A percentile compares a stretch with the other conserved stretches of the same genome.
Evolutionary conservation across 2,329 filamentous ascomycete species (phyloP).

Genomic region (Trichoderma simmonsii): DNA sequence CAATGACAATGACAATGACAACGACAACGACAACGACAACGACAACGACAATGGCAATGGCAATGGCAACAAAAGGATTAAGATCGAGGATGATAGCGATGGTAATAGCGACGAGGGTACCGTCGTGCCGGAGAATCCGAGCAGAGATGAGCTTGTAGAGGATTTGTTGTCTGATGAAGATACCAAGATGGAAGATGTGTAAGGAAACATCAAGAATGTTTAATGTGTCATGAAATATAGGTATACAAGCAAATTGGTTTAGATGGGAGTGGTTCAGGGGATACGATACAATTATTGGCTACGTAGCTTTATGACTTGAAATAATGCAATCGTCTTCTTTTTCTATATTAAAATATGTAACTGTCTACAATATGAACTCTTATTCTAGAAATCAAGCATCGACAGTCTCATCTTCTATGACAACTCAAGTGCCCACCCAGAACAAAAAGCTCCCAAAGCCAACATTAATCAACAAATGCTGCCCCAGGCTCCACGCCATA

Average conservation of each 20-base stretch:
- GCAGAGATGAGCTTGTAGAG: slow-evolving; percentile 38
- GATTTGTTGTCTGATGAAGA: slow-evolving; percentile 42
- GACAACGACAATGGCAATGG: too few relatives aligned
- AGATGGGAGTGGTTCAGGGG: neutral
- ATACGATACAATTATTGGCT: neutral
- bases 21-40: neutral
- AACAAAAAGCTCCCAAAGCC: slow-evolving; percentile 58
- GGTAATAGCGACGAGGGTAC: neutral
- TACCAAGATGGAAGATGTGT: slow-evolving; percentile 31
- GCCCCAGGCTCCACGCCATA: slow-evolving; percentile 80
- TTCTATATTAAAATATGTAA: neutral
- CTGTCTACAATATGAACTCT: neutral
- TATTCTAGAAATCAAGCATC: neutral
- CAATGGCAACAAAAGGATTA: slow-evolving; percentile 33
- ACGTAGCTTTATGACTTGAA: slow-evolving; percentile 1
- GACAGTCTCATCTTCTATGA: neutral
- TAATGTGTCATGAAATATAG: slow-evolving; percentile 7
- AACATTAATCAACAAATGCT: slow-evolving; percentile 74
- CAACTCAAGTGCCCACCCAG: slow-evolving; percentile 41
- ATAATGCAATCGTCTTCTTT: neutral
- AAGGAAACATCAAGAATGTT: slow-evolving; percentile 8
- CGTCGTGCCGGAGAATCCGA: slow-evolving; percentile 11
- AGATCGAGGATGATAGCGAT: slow-evolving; percentile 44
- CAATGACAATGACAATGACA: neutral
- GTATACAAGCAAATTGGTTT: neutral